These are phyloP conservation scores for Aphanomyces cochlioides DNA, from an alignment of 352 stramenopile genomes.

Conservation along the genomic window DNA sequence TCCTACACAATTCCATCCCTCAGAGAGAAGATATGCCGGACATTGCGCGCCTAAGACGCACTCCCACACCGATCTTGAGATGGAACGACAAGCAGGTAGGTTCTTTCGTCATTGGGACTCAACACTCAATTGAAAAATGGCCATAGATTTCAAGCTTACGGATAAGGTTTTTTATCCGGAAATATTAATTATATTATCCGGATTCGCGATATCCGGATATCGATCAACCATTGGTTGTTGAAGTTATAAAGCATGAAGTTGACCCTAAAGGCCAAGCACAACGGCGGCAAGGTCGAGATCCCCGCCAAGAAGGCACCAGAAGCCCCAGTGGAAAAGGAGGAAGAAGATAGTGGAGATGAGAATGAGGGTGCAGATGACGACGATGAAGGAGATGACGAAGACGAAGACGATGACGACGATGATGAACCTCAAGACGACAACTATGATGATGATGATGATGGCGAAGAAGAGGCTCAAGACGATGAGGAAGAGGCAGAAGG, in stretches of 20 bases:
- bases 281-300: neutral
- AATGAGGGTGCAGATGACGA: conserved; percentile 30
- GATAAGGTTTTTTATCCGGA: too few species aligned
- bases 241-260: conserved; percentile 20
- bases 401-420: conserved; percentile 19
- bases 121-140: neutral
- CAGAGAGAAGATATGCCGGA: conserved; percentile 30
- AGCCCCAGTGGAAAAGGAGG: conserved; percentile 29
- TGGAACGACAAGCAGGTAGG: conserved; percentile 1
- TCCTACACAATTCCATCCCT: conserved; percentile 17
- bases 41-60: conserved; percentile 24
- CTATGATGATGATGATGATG: conserved; percentile 29
- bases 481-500: conserved; percentile 42
- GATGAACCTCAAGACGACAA: conserved; percentile 27
- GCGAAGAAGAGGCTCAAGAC: neutral
- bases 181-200: too few species aligned
- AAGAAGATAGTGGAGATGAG: conserved; percentile 25
- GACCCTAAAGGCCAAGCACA: conserved; percentile 27
- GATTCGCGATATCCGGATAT: neutral
- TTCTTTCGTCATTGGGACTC: conserved; percentile 12
- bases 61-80: conserved; percentile 9
- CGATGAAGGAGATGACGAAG: conserved; percentile 23
- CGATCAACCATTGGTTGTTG: conserved; percentile 22
- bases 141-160: neutral
- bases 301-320: conserved; percentile 30